Percentiles rank a stretch among this genome's conserved stretches.
Evolutionary conservation across 371 early-diverging fungal species (phyloP).

Genomic region (Mucor irregularis): DNA sequence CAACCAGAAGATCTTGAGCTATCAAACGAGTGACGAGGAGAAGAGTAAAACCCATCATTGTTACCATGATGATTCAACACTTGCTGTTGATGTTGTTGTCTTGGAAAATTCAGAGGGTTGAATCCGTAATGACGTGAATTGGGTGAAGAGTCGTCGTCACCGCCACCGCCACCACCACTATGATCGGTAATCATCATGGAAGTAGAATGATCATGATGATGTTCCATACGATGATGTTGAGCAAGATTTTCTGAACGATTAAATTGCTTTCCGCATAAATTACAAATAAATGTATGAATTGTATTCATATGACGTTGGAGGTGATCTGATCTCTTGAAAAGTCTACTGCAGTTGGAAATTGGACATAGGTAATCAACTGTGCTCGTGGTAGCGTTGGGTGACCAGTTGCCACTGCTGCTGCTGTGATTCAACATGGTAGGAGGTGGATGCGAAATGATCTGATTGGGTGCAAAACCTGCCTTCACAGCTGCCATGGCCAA

Average conservation of each 20-base stretch:
- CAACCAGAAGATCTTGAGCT: conserved; percentile 16
- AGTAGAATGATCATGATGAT: conserved; percentile 6
- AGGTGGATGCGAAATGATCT: neutral
- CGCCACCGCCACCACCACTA: conserved; percentile 3
- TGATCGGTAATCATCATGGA: neutral
- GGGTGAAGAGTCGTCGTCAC: conserved; percentile 21
- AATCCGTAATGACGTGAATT: conserved; percentile 10
- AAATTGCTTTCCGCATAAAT: conserved; percentile 24
- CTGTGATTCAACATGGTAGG: conserved; percentile 3
- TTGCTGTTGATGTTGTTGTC: conserved; percentile 8
- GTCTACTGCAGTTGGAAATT: conserved; percentile 44
- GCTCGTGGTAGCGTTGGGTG: neutral
- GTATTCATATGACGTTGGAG: conserved; percentile 80
- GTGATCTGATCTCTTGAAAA: conserved; percentile 80
- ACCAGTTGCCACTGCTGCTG: neutral
- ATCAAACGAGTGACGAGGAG: conserved; percentile 18
- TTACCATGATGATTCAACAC: conserved; percentile 1
- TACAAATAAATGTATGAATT: conserved; percentile 56
- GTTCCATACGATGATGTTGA: conserved; percentile 23
- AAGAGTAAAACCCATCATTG: neutral
- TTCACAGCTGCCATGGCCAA: conserved; percentile 42
- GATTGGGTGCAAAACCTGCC: conserved; percentile 25
- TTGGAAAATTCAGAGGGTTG: neutral
- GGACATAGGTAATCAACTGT: conserved; percentile 40
- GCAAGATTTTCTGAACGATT: conserved; percentile 11